A percentile compares a stretch with the other conserved stretches of the same genome.
These are phyloP conservation scores for Sporothrix inflata DNA, from an alignment of 2,329 filamentous ascomycete genomes.

Conservation along the genomic window DNA sequence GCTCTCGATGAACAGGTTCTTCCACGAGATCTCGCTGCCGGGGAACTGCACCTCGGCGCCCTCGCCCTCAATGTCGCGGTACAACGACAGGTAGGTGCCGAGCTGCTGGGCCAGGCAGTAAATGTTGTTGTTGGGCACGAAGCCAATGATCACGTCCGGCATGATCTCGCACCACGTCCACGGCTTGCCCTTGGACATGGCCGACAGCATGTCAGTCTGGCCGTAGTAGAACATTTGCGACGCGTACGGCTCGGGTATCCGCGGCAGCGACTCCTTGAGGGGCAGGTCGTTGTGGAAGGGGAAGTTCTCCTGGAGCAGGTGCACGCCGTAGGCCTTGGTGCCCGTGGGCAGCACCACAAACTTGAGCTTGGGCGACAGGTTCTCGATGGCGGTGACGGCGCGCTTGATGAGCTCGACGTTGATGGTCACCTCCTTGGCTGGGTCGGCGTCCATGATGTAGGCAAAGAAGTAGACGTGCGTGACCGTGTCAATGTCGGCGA, in stretches of 20 bases:
- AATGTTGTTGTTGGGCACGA: slow-evolving; percentile 49
- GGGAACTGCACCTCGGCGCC: slow-evolving; percentile 46
- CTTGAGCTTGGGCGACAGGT: slow-evolving; percentile 43
- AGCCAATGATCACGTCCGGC: slow-evolving; percentile 49
- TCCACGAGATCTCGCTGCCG: slow-evolving; percentile 43
- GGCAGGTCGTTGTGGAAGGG: slow-evolving; percentile 42
- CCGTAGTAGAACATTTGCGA: slow-evolving; percentile 52
- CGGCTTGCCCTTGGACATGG: slow-evolving; percentile 43
- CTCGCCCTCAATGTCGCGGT: slow-evolving; percentile 43
- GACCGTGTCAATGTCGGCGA: slow-evolving; percentile 44
- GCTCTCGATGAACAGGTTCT: slow-evolving; percentile 46
- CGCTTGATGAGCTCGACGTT: slow-evolving; percentile 46
- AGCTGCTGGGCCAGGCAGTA: slow-evolving; percentile 48
- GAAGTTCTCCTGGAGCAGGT: slow-evolving; percentile 38
- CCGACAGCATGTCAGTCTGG: slow-evolving; percentile 47
- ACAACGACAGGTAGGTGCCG: slow-evolving; percentile 45
- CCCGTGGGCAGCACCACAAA: slow-evolving; percentile 49
- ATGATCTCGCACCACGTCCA: slow-evolving; percentile 51
- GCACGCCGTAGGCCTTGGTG: slow-evolving; percentile 46
- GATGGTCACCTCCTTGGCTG: slow-evolving; percentile 40
- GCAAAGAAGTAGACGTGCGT: slow-evolving; percentile 51
- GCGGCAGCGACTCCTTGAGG: slow-evolving; percentile 44
- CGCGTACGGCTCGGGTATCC: slow-evolving; percentile 47
- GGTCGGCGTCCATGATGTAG: slow-evolving; percentile 44
- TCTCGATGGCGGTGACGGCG: slow-evolving; percentile 45